Base-by-base conservation (phyloP, 1,284 basidiomycete genomes). In the Meira nashicola region DNA sequence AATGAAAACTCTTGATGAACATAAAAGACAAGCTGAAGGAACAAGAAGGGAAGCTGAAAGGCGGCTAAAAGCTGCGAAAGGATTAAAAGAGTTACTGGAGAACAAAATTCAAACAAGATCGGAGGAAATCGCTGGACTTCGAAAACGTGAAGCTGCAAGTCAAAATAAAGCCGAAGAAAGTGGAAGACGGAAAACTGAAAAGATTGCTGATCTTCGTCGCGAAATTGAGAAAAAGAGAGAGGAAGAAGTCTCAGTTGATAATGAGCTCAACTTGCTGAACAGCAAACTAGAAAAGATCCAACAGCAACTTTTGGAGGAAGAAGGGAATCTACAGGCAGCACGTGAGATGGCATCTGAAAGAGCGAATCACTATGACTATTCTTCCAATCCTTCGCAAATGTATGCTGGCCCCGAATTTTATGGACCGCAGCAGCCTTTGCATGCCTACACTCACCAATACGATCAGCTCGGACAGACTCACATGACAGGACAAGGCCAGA, bases 1-100 rank as follows among this genome's bases (percentile, higher is more conserved):
- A 55, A 89, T 89, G 54, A 93, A 93, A 79, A 79, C 82, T 0
- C 82, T 95, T 7, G 93, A 97, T 70, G 93, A 97, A 73, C 83
- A 86, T 60, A 90, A 89, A 79, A 86, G 93, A 41, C 82, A 82
- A 49, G 89, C 92, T 5, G 93, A 96, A 78, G 82, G 84, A 53
- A 80, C 82, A 55, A 87, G 86, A 73, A 83, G 87, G 49, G 92
- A 96, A 41, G 89, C 88, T 1, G 93, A 96, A 79, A 91, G 90
- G 81, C 87, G 87, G 65, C 82, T 94, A 59, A 88, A 87, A 68
- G 82, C 83, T 15, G 86, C 86, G 3, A 86, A 88, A 74, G 81
- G 79, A 48, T 81, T 84, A 60, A 84, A 87, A 21, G 60, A 65
- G 7, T 51, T 59, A 39, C 65, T 66, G 10, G 60, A 73, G 59